Percentiles rank a stretch among this genome's conserved stretches.
phyloP scores from a whole-genome alignment of 2,329 filamentous ascomycete genomes.

The Clarireedia paspali region DNA sequence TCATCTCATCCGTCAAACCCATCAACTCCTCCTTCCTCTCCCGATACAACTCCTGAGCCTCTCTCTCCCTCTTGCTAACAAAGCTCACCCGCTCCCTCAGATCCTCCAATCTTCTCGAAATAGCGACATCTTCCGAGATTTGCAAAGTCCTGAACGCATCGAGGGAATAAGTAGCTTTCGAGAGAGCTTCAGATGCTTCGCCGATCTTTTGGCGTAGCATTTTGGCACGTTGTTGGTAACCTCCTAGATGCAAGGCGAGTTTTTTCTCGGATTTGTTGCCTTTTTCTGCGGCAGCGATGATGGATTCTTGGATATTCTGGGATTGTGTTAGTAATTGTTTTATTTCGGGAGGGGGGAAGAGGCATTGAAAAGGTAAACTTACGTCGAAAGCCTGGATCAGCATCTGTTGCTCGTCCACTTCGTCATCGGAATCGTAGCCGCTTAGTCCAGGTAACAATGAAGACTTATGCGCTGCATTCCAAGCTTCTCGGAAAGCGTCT shows the following conservation, averaged over 20 bases:
- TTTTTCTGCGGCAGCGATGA: slow-evolving; percentile 66
- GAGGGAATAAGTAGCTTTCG: slow-evolving; percentile 64
- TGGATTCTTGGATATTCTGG: slow-evolving; percentile 62
- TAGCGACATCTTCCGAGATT: slow-evolving; percentile 70
- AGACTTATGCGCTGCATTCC: slow-evolving; percentile 45
- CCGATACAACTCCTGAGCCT: slow-evolving; percentile 83
- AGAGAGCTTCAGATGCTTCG: slow-evolving; percentile 66
- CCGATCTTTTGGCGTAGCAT: slow-evolving; percentile 70
- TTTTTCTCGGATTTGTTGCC: slow-evolving; percentile 92
- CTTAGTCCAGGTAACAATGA: slow-evolving; percentile 69
- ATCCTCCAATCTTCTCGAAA: slow-evolving; percentile 62
- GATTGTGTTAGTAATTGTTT: slow-evolving; percentile 14
- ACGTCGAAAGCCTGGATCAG: slow-evolving; percentile 61
- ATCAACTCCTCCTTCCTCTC: slow-evolving; percentile 70
- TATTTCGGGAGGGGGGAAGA: neutral
- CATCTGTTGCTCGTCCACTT: slow-evolving; percentile 36
- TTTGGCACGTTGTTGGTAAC: slow-evolving; percentile 82
- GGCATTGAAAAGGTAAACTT: slow-evolving; percentile 30
- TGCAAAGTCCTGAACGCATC: slow-evolving; percentile 69
- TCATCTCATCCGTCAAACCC: slow-evolving; percentile 37
- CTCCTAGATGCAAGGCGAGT: slow-evolving; percentile 76
- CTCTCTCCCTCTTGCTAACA: slow-evolving; percentile 73
- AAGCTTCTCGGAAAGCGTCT: slow-evolving; percentile 45
- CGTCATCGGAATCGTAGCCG: slow-evolving; percentile 69
- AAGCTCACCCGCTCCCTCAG: slow-evolving; percentile 78